Evolutionary conservation across 805 yeast genomes (phyloP).

Genomic region (Metschnikowia reukaufii): DNA sequence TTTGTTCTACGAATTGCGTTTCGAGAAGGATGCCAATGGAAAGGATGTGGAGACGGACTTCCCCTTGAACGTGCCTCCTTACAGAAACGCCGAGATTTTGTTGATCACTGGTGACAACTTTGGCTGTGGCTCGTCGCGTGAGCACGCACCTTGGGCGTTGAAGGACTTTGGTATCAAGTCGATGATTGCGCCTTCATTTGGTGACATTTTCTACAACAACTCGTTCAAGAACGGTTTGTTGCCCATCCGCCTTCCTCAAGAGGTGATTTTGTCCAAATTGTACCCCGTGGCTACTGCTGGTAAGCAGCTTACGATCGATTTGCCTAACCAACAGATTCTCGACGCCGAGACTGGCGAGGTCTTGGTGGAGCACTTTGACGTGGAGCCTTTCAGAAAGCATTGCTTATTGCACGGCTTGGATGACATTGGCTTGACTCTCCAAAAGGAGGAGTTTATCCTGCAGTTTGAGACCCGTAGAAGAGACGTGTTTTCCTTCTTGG

Average conservation of each 20-base stretch:
- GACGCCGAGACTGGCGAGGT: conserved; percentile 60
- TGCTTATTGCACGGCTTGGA: conserved; percentile 93
- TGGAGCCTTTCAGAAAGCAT: conserved; percentile 91
- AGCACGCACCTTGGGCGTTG: conserved; percentile 99
- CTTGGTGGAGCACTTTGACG: conserved; percentile 77
- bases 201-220: conserved; percentile 97
- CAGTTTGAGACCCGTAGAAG: conserved; percentile 77
- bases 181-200: conserved; percentile 96
- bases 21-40: conserved; percentile 60
- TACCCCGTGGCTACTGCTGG: conserved; percentile 81
- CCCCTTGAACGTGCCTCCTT: conserved; percentile 82
- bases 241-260: conserved; percentile 88
- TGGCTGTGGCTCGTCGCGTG: conserved; percentile 99
- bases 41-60: conserved; percentile 85
- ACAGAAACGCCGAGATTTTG: conserved; percentile 73
- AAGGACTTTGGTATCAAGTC: conserved; percentile 96
- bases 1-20: conserved; percentile 88
- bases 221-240: conserved; percentile 94
- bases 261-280: conserved; percentile 66
- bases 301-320: conserved; percentile 69
- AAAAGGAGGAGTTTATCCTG: conserved; percentile 75
- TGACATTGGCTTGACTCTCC: conserved; percentile 93
- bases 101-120: conserved; percentile 95
- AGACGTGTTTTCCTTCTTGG: conserved; percentile 84
- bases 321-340: conserved; percentile 81